Percentiles rank a stretch among this genome's conserved stretches.
phyloP scores from a whole-genome alignment of 2,329 filamentous ascomycete species.

The Pseudonectria buxi region DNA sequence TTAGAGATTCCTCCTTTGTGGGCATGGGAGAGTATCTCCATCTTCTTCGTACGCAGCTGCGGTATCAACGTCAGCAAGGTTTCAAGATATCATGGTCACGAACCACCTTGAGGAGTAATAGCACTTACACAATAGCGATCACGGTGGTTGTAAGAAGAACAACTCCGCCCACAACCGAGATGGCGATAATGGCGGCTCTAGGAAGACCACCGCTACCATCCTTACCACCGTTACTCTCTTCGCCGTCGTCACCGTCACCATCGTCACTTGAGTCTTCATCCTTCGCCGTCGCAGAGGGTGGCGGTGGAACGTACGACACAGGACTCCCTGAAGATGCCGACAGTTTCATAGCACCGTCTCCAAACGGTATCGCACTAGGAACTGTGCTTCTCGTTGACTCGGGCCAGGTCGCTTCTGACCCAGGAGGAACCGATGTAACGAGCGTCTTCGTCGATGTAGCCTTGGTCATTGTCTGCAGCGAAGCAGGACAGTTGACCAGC shows the following conservation, averaged over 20 bases:
- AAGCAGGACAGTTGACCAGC: slow-evolving; percentile 43
- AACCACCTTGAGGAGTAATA: not conserved
- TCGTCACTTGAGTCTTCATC: not conserved
- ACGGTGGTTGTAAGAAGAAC: slow-evolving; percentile 27
- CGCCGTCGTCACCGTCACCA: slow-evolving; percentile 14
- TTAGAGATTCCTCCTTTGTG: too few species aligned
- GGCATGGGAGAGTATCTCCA: too few species aligned
- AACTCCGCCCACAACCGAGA: slow-evolving; percentile 40
- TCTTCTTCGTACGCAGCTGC: too few species aligned
- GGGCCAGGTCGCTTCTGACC: slow-evolving; percentile 34
- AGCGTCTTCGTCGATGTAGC: slow-evolving; percentile 32
- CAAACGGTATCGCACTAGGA: slow-evolving; percentile 34
- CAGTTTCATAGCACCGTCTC: slow-evolving; percentile 26
- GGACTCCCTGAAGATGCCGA: slow-evolving; percentile 33
- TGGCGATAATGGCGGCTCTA: slow-evolving; percentile 41
- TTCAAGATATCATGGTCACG: too few species aligned
- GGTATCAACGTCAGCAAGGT: too few species aligned
- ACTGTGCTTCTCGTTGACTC: slow-evolving; percentile 25
- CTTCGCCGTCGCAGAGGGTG: slow-evolving; percentile 14
- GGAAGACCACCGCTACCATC: slow-evolving; percentile 33
- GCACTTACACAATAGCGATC: slow-evolving; percentile 27
- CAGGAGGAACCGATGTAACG: slow-evolving; percentile 33
- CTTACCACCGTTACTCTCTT: too few species aligned
- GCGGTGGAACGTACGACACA: slow-evolving; percentile 34
- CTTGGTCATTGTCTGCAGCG: slow-evolving; percentile 39